These are phyloP conservation scores for Mycena galericulata DNA, from an alignment of 768 basidiomycete genomes.

Conservation along the genomic window DNA sequence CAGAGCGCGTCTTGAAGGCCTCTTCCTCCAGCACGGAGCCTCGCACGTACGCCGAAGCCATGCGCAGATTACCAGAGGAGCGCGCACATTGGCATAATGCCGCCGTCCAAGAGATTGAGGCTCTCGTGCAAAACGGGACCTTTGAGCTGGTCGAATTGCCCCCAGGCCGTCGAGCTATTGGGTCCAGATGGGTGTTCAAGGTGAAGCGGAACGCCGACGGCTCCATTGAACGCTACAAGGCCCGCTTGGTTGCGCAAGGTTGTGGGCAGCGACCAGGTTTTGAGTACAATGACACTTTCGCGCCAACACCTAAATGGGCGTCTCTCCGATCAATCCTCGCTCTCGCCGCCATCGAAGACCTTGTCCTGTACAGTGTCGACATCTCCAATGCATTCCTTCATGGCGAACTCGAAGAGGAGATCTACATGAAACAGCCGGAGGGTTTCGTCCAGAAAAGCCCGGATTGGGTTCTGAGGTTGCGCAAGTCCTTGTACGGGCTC, in stretches of 20 bases:
- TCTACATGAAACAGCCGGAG: no score
- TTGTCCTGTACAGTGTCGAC: conserved; percentile 42
- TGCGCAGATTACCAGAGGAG: conserved; percentile 21
- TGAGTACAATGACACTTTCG: conserved; percentile 35
- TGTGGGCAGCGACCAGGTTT: conserved; percentile 44
- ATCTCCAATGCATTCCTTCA: no score
- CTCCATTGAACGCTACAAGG: conserved; percentile 4
- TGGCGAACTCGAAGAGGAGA: no score
- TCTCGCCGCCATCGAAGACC: conserved; percentile 42
- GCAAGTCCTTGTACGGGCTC: no score
- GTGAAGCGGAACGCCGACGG: conserved; percentile 38
- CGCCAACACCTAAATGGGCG: conserved; percentile 39
- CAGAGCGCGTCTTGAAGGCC: neutral
- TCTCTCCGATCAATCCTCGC: no score
- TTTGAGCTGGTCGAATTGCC: conserved; percentile 52
- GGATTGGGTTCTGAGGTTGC: no score
- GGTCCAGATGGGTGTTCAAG: conserved; percentile 35
- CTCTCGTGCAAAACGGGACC: conserved; percentile 40
- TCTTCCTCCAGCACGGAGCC: conserved; percentile 32
- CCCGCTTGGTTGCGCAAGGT: conserved; percentile 26
- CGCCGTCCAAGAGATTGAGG: conserved; percentile 40
- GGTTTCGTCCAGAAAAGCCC: no score
- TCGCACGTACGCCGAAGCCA: conserved; percentile 35
- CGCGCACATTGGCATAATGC: conserved; percentile 42
- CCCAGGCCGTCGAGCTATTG: conserved; percentile 35